These are phyloP conservation scores for Fusarium circinatum DNA, from an alignment of 2,329 filamentous ascomycete species.

Conservation along the genomic window DNA sequence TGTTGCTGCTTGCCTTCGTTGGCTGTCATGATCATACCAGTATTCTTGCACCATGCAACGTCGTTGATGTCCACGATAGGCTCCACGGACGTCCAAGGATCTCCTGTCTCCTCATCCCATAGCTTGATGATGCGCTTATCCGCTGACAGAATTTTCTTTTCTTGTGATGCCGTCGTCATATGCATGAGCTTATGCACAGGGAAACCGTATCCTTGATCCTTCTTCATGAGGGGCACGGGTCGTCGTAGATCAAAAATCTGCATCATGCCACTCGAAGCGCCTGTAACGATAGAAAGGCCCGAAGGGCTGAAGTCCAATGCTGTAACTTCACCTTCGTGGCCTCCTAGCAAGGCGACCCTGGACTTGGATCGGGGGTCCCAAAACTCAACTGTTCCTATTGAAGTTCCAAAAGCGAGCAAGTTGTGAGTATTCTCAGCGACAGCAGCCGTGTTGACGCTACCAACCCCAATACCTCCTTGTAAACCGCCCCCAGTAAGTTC, in stretches of 20 bases:
- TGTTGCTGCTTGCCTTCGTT: constrained; percentile 97
- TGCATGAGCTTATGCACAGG: constrained; percentile 86
- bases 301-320: constrained; percentile 87
- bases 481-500: constrained; percentile 76
- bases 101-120: constrained; percentile 85
- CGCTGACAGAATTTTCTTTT: constrained; percentile 88
- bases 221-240: constrained; percentile 84
- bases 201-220: constrained; percentile 96
- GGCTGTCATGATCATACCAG: constrained; percentile 94
- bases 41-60: constrained; percentile 91
- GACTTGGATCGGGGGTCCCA: constrained; percentile 91
- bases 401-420: constrained; percentile 91
- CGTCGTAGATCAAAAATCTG: constrained; percentile 93
- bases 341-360: constrained; percentile 79
- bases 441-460: constrained; percentile 86
- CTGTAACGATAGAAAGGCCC: constrained; percentile 85
- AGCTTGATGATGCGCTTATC: constrained; percentile 98
- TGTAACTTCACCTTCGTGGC: constrained; percentile 79
- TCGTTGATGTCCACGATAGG: constrained; percentile 94
- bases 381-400: constrained; percentile 94
- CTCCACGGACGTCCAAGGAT: constrained; percentile 95
- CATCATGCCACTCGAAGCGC: constrained; percentile 87
- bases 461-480: constrained; percentile 86
- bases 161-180: constrained; percentile 76
- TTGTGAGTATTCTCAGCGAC: constrained; percentile 92